Evolutionary conservation across 208 protist species (phyloP).

Genomic region (Crithidia mellificae): DNA sequence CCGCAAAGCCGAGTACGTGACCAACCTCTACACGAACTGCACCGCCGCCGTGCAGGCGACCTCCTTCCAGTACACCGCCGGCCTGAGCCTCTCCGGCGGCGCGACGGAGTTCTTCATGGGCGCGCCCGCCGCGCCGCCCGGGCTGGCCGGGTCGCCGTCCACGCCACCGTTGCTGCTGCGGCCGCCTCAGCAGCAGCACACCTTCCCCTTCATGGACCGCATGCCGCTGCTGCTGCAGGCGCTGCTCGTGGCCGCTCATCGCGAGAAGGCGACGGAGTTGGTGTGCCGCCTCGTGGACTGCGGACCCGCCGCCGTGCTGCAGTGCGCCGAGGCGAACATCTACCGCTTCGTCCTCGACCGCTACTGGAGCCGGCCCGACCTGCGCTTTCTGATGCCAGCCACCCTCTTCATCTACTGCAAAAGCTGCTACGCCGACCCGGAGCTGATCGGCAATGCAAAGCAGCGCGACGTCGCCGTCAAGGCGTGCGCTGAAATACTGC

Average conservation of each 20-base stretch:
- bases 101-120: not conserved
- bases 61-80: slow-evolving; percentile 35
- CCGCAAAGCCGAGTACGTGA: slow-evolving; percentile 34
- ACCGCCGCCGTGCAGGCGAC: slow-evolving; percentile 22
- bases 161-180: not conserved
- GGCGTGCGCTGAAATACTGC: slow-evolving; percentile 60
- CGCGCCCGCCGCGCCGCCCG: not conserved
- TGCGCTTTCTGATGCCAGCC: slow-evolving; percentile 78
- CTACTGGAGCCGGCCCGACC: slow-evolving; percentile 76
- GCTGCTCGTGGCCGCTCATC: slow-evolving; percentile 70
- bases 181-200: slow-evolving; percentile 15
- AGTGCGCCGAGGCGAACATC: slow-evolving; percentile 81
- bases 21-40: slow-evolving; percentile 31
- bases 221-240: slow-evolving; percentile 83
- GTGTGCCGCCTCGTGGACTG: slow-evolving; percentile 83
- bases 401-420: slow-evolving; percentile 87
- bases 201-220: slow-evolving; percentile 69
- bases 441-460: slow-evolving; percentile 52
- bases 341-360: slow-evolving; percentile 73
- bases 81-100: not conserved
- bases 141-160: not conserved
- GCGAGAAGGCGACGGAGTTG: slow-evolving; percentile 75
- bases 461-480: slow-evolving; percentile 56
- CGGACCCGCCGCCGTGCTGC: slow-evolving; percentile 65
- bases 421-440: slow-evolving; percentile 79